These are phyloP conservation scores for Cyanidiococcus yangmingshanensis DNA, from an alignment of 23 red algal species.

Conservation along the genomic window DNA sequence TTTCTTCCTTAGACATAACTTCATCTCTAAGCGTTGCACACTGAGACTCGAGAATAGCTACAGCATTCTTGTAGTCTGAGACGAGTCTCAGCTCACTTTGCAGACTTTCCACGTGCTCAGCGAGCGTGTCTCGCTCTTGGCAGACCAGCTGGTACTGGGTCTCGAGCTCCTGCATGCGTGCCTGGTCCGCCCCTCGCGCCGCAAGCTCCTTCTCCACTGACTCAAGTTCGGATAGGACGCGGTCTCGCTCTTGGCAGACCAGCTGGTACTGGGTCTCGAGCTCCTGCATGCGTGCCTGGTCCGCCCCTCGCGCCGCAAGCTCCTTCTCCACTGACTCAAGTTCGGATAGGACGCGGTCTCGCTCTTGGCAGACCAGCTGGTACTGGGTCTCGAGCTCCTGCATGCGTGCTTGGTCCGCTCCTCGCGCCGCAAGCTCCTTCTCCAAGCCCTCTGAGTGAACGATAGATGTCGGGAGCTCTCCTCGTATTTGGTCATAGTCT, in stretches of 20 bases:
- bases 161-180: background rate
- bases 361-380: background rate
- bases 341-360: background rate
- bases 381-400: constrained; percentile 1
- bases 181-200: background rate
- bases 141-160: background rate
- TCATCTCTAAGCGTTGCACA: background rate
- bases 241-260: background rate
- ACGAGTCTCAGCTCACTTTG: background rate
- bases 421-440: background rate
- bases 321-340: background rate
- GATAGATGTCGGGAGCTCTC: no score
- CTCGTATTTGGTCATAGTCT: no score
- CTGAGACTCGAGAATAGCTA: background rate
- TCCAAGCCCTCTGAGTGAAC: no score
- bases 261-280: background rate
- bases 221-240: background rate
- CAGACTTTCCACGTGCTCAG: background rate
- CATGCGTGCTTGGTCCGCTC: background rate
- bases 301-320: background rate
- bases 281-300: background rate
- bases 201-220: background rate
- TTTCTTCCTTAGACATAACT: background rate
- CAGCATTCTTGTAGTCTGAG: background rate
- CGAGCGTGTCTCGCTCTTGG: background rate